phyloP scores from a whole-genome alignment of 345 rosid species.

The Lepidium didymum region DNA sequence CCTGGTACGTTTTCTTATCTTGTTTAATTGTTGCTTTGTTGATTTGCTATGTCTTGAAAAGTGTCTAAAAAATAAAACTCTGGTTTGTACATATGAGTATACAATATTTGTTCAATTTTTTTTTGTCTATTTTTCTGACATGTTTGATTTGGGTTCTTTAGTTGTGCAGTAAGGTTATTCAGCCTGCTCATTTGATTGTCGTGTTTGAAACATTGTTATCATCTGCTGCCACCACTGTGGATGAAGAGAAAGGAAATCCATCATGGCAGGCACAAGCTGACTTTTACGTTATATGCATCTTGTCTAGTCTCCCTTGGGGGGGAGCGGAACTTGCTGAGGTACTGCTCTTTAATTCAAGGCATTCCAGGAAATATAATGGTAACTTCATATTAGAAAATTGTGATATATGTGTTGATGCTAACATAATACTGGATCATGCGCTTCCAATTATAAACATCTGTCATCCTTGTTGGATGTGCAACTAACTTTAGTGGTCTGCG shows the following conservation, averaged over 20 bases:
- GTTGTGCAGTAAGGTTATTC: conserved; percentile 97
- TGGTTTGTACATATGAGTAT: not conserved
- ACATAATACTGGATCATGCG: not conserved
- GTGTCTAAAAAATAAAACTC: not conserved
- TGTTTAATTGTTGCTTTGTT: not conserved
- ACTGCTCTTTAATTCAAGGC: conserved; percentile 11
- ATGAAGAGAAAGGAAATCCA: conserved; percentile 97
- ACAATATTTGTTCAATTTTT: not conserved
- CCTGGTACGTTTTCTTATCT: conserved; percentile 46
- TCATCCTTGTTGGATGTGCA: not conserved
- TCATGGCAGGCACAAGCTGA: conserved; percentile 96
- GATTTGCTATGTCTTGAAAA: not conserved
- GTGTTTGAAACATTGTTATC: conserved; percentile 83
- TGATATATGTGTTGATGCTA: not conserved
- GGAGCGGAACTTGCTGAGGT: conserved; percentile 96
- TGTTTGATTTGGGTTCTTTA: conserved; percentile 23
- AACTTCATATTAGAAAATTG: not conserved
- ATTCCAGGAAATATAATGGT: not conserved
- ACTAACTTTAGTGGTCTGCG: not conserved
- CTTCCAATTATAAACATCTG: not conserved
- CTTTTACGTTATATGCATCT: conserved; percentile 82
- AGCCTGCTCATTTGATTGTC: conserved; percentile 79
- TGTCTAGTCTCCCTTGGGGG: conserved; percentile 97
- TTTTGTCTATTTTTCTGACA: not conserved
- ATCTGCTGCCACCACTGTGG: conserved; percentile 91